phyloP scores from a whole-genome alignment of 306 rosid species.

The Acacia acuminata region DNA sequence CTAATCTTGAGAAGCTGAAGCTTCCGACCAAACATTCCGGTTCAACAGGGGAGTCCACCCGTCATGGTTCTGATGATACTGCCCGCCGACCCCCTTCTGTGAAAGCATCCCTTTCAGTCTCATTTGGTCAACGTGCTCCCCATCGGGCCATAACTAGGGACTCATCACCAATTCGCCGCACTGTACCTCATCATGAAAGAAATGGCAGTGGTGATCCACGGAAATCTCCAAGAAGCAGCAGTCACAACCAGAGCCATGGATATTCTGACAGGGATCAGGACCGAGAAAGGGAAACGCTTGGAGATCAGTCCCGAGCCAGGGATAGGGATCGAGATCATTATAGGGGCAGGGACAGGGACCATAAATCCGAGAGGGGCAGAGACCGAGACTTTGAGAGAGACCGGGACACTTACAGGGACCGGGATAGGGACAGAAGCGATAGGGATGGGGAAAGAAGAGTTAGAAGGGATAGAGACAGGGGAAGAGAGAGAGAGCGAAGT shows the following conservation, averaged over 20 bases:
- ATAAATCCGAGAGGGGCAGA: slow-evolving; percentile 43
- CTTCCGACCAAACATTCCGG: slow-evolving; percentile 82
- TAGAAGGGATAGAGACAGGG: slow-evolving; percentile 46
- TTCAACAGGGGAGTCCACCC: slow-evolving; percentile 83
- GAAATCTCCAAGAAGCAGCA: slow-evolving; percentile 55
- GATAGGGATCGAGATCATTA: slow-evolving; percentile 36
- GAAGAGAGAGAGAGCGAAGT: slow-evolving; percentile 50
- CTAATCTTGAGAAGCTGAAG: slow-evolving; percentile 81
- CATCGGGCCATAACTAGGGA: slow-evolving; percentile 98
- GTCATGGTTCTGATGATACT: slow-evolving; percentile 92
- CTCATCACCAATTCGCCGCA: slow-evolving; percentile 94
- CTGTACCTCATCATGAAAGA: slow-evolving; percentile 62
- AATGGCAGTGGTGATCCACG: slow-evolving; percentile 53
- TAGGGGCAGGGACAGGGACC: slow-evolving; percentile 40
- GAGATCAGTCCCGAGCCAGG: slow-evolving; percentile 45
- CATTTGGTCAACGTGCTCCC: slow-evolving; percentile 99
- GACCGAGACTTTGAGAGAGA: slow-evolving; percentile 48
- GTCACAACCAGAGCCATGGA: slow-evolving; percentile 74
- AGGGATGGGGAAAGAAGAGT: slow-evolving; percentile 42
- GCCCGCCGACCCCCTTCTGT: slow-evolving; percentile 99
- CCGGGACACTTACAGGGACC: slow-evolving; percentile 35
- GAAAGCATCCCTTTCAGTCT: slow-evolving; percentile 94
- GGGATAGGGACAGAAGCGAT: slow-evolving; percentile 30
- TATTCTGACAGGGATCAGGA: slow-evolving; percentile 63
- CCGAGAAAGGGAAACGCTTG: slow-evolving; percentile 6